Base-by-base conservation (phyloP, 2,329 filamentous ascomycete species). In the Trichoderma simmonsii region DNA sequence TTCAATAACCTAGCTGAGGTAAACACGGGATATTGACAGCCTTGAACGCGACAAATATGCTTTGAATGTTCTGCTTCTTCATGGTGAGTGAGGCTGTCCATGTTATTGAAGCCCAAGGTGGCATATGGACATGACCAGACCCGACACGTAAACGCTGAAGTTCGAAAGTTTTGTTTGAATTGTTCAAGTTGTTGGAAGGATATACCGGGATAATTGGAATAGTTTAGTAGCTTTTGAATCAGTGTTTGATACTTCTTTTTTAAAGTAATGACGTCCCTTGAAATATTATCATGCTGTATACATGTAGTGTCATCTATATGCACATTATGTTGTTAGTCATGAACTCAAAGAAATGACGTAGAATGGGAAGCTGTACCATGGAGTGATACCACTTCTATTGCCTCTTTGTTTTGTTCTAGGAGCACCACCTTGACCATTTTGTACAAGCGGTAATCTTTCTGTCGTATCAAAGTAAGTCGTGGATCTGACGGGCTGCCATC, bases 41-140 rank as follows among this genome's bases (percentile, higher is more conserved):
- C 24, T 14, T n/a, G 21, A 51, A 24, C 18, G 9, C 12, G 48
- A 6, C 54, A 68, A 2, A 68, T 24, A 6, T 68, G 54, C 26
- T 51, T 60, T 7, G 9, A 3, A 28, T 71, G 70, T 1, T 32
- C 21, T 7, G 6, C 14, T 6, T 71, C 14, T 6, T 71, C 70
- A 56, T 71, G 70, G 2, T 9, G 21, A 0, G 4, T 32, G n/a
- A 60, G 30, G 36, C 39, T 6, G 8, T 36, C 6, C 4, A 3
- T 4, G 6, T 24, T 73, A 1, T 75, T 72, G 26, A 79, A 78
- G 0, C 78, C 77, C 0, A 72, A 0, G 0, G 69, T 64, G 2
- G 75, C 73, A 5, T 60, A 24, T 2, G 74, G 73, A 43, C 77
- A 80, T 0, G 59, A 73, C 9, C 34, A 28, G 0, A 78, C 51